A percentile compares a stretch with the other conserved stretches of the same genome.
phyloP scores from a whole-genome alignment of 495 filamentous ascomycete genomes.

The Parathielavia appendiculata region DNA sequence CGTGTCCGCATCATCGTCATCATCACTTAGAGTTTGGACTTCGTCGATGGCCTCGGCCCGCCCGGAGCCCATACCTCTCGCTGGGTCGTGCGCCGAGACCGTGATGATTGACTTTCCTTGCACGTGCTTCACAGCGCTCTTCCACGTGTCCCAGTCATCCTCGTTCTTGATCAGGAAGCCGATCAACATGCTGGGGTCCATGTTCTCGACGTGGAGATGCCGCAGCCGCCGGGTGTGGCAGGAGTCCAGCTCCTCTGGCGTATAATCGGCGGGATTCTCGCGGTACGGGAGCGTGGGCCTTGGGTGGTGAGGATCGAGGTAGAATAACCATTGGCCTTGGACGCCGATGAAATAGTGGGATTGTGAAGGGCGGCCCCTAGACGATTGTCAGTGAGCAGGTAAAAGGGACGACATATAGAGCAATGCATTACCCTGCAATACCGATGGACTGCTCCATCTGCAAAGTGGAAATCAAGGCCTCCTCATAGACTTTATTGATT shows the following conservation, averaged over 20 bases:
- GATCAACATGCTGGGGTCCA: conserved; percentile 98
- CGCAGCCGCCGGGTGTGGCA: conserved; percentile 86
- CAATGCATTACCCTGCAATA: conserved; percentile 76
- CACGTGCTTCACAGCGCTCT: conserved; percentile 57
- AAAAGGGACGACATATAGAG: background rate
- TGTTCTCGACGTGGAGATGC: conserved; percentile 76
- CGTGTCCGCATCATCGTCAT: conserved; percentile 57
- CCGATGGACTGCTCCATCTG: conserved; percentile 87
- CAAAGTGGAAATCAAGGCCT: conserved; percentile 73
- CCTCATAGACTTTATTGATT: conserved; percentile 88
- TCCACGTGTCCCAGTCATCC: conserved; percentile 81
- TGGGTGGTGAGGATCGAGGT: conserved; percentile 87
- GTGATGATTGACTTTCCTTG: conserved; percentile 82
- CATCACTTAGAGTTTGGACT: conserved; percentile 67
- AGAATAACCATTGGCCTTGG: conserved; percentile 87
- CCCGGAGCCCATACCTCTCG: conserved; percentile 49
- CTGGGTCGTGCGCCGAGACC: conserved; percentile 63
- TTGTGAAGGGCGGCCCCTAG: conserved; percentile 83
- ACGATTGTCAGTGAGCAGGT: conserved; percentile 12
- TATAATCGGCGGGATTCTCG: conserved; percentile 49
- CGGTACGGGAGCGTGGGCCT: conserved; percentile 60
- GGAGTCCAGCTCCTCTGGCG: conserved; percentile 65
- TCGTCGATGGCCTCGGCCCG: conserved; percentile 76
- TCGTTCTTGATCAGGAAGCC: conserved; percentile 85
- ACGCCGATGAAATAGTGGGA: conserved; percentile 97